These are phyloP conservation scores for Venturia carpophila DNA, from an alignment of 2,329 filamentous ascomycete genomes.

Conservation along the genomic window DNA sequence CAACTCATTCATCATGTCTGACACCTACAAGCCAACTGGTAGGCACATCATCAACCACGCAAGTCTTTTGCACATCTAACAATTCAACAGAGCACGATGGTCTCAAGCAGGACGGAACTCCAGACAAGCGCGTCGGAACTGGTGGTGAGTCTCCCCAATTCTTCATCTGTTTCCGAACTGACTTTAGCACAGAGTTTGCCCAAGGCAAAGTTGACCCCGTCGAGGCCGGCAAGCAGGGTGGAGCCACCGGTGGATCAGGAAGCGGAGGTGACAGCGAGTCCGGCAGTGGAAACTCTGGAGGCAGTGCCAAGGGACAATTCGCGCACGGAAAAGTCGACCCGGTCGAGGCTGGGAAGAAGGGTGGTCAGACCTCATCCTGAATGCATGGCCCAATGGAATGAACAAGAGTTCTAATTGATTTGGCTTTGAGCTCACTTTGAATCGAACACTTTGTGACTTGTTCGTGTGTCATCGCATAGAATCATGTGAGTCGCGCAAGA, in stretches of 20 bases:
- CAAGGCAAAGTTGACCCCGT: slow-evolving; percentile 36
- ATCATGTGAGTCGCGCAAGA: too few relatives aligned
- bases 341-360: slow-evolving; percentile 17
- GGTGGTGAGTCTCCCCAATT: slow-evolving; percentile 23
- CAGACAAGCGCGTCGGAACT: slow-evolving; percentile 36
- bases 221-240: slow-evolving; percentile 36
- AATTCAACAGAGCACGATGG: slow-evolving; percentile 33
- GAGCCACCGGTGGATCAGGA: slow-evolving; percentile 23
- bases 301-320: slow-evolving; percentile 13
- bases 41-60: background rate
- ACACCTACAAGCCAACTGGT: slow-evolving; percentile 31
- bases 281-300: slow-evolving; percentile 19
- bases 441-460: too few relatives aligned
- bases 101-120: slow-evolving; percentile 36
- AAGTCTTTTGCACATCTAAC: background rate
- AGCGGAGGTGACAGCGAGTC: slow-evolving; percentile 25
- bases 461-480: too few relatives aligned
- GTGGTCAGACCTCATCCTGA: slow-evolving; percentile 8
- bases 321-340: slow-evolving; percentile 17
- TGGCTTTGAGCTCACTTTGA: too few relatives aligned
- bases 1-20: slow-evolving; percentile 26
- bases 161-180: background rate
- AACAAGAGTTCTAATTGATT: slow-evolving; percentile 1
- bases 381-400: too few relatives aligned
- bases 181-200: slow-evolving; percentile 29